Evolutionary conservation across 257 asterid genomes (phyloP).

Genomic region (Orobanche coerulescens): DNA sequence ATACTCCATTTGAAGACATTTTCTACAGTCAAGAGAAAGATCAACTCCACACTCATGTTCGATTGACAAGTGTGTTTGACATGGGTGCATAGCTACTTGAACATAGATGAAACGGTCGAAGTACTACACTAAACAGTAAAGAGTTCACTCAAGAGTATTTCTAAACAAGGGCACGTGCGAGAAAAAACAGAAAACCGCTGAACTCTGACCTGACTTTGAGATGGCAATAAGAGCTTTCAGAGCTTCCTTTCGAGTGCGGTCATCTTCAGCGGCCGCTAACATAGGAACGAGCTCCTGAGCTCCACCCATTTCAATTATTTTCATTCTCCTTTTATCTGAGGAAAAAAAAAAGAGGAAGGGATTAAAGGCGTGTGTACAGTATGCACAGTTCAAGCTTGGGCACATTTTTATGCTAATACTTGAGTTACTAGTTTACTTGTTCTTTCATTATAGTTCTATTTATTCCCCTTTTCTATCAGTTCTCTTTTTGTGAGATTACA

Average conservation of each 20-base stretch:
- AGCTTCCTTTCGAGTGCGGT: slow-evolving; percentile 72
- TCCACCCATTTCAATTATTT: slow-evolving; percentile 90
- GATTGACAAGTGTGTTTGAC: too few species aligned
- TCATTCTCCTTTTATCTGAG: slow-evolving; percentile 74
- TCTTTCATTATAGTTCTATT: neutral
- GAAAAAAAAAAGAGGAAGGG: slow-evolving; percentile 4
- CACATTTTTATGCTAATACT: neutral
- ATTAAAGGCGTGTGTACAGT: neutral
- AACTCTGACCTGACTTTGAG: slow-evolving; percentile 66
- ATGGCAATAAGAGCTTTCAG: slow-evolving; percentile 84
- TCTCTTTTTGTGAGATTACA: neutral
- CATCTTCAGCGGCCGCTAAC: slow-evolving; percentile 81
- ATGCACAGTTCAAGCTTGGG: neutral
- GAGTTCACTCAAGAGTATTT: neutral
- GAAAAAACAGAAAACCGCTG: neutral
- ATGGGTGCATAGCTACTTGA: too few species aligned
- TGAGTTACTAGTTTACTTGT: neutral
- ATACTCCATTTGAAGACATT: too few species aligned
- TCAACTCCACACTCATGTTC: too few species aligned
- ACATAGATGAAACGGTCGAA: neutral
- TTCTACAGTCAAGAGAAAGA: neutral
- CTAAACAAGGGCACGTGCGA: neutral
- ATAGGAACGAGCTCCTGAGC: slow-evolving; percentile 62
- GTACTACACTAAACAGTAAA: neutral
- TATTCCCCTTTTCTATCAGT: neutral